Evolutionary conservation across 1,284 basidiomycete species (phyloP), one percentile per base, ranked within the genome.

Genomic region (Hemileia vastatrix): DNA sequence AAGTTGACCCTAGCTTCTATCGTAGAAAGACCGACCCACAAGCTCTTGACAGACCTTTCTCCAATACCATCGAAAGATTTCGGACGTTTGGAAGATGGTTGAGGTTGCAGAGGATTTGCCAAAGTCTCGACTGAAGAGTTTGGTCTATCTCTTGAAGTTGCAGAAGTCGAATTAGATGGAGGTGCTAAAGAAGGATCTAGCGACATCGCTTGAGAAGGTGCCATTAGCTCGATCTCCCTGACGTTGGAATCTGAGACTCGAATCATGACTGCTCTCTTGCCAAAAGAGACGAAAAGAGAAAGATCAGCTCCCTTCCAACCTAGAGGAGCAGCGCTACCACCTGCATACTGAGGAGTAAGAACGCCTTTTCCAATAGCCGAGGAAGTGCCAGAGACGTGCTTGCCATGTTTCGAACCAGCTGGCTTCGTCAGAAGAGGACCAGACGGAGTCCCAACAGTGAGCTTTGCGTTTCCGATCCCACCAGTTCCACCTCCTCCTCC

Each of bases 221-320:
- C 66, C 50, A 60, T 62, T 49, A 71, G 58, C 21, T 71, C 67
- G 56, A 71, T 59, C 54, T 71, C 70, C 31, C 67, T 66, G 9
- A 71, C 70, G 49, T 68, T 57, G 44, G 66, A 66, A 36, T 71
- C 70, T 19, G 67, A 64, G 1, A 70, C 57, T 6, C 70, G 65
- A 8, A 71, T 68, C 13, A 71, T 54, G 18, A 68, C 70, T 11
- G 70, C 66, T 2, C 66, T 49, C 18, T 67, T 62, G 5, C 70
- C 70, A 33, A 71, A 70, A 55, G 67, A 68, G 24, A 71, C 68
- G 23, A 71, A 36, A 27, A 71, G n/a, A 43, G 65, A 68, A 11
- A 71, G 64, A 27, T 70, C 68, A 15, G 70, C 68, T 18, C 66
- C 63, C 36, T 57, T 64, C 68, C 68, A 70, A 5, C 66, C 65